These are phyloP conservation scores for Kernera saxatilis DNA, from an alignment of 345 rosid genomes.

Conservation along the genomic window DNA sequence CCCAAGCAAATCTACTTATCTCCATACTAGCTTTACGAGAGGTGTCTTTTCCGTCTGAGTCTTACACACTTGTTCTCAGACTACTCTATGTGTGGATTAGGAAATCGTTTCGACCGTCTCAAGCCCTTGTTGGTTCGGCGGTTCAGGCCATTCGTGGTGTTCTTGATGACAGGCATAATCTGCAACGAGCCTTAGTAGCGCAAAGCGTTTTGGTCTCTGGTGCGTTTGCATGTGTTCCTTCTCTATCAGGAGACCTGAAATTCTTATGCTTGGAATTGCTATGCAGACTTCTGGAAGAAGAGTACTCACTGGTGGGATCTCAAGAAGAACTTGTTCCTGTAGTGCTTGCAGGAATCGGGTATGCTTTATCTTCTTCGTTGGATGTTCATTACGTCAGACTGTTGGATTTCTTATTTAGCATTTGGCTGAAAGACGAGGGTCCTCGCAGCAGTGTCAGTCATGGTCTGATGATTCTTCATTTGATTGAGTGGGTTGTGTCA, in stretches of 20 bases:
- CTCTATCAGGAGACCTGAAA: constrained; percentile 50
- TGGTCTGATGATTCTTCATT: constrained; percentile 81
- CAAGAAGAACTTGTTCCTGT: constrained; percentile 37
- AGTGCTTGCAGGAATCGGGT: constrained; percentile 83
- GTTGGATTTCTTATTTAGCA: constrained; percentile 50
- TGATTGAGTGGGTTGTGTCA: constrained; percentile 75
- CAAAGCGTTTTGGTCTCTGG: constrained; percentile 66
- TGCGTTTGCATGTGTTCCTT: constrained; percentile 55
- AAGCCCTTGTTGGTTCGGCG: constrained; percentile 50
- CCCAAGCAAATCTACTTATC: constrained; percentile 80
- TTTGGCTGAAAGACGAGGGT: constrained; percentile 60
- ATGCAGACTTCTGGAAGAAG: constrained; percentile 53
- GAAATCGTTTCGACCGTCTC: constrained; percentile 71
- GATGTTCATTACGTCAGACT: constrained; percentile 40
- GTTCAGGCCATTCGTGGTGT: constrained; percentile 48
- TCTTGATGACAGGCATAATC: constrained; percentile 29
- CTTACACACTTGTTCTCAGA: constrained; percentile 56
- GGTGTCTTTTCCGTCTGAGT: constrained; percentile 43
- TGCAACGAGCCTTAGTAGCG: constrained; percentile 44
- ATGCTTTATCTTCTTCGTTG: constrained; percentile 59
- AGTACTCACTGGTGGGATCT: constrained; percentile 34
- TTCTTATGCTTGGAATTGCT: constrained; percentile 52
- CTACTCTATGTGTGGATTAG: constrained; percentile 85
- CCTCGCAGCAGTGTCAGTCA: constrained; percentile 41
- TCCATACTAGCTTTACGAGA: constrained; percentile 53